These are phyloP conservation scores for Saccharomycopsis sp. DNA, from an alignment of 805 yeast species.

Conservation along the genomic window DNA sequence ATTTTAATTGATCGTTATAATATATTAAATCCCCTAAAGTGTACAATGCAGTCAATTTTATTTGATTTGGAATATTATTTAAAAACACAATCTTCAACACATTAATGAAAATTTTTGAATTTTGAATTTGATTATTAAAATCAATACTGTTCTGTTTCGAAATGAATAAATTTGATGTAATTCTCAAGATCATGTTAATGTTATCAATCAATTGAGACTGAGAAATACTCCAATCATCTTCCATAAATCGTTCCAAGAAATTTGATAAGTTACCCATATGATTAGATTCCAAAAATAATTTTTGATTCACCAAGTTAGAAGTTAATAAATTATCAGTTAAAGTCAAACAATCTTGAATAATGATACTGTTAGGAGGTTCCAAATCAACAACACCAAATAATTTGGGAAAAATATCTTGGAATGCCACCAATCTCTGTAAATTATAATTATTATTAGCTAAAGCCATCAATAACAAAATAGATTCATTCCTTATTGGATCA, in stretches of 20 bases:
- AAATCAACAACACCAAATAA: slow-evolving; percentile 71
- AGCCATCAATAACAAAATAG: slow-evolving; percentile 75
- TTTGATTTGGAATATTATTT: slow-evolving; percentile 50
- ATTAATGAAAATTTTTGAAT: slow-evolving; percentile 54
- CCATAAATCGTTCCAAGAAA: slow-evolving; percentile 8
- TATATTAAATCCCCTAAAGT: slow-evolving; percentile 74
- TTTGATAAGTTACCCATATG: slow-evolving; percentile 24
- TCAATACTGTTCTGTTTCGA: slow-evolving; percentile 9
- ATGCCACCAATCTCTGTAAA: slow-evolving; percentile 88
- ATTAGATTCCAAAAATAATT: slow-evolving; percentile 77
- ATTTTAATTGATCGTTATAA: slow-evolving; percentile 60
- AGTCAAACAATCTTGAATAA: slow-evolving; percentile 86
- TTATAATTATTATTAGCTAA: slow-evolving; percentile 75
- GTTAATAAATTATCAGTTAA: slow-evolving; percentile 64
- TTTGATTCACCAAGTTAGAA: slow-evolving; percentile 87
- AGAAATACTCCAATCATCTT: no score
- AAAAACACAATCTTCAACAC: slow-evolving; percentile 68
- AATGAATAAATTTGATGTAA: slow-evolving; percentile 14
- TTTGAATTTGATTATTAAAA: slow-evolving; percentile 6
- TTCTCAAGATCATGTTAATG: slow-evolving; percentile 10
- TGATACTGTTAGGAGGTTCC: slow-evolving; percentile 75
- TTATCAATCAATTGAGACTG: slow-evolving; percentile 13
- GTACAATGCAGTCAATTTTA: slow-evolving; percentile 62
- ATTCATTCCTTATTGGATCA: slow-evolving; percentile 87
- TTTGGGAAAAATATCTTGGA: slow-evolving; percentile 84